These are phyloP conservation scores for Gymnopus androsaceus DNA, from an alignment of 1,284 basidiomycete genomes.

Conservation along the genomic window DNA sequence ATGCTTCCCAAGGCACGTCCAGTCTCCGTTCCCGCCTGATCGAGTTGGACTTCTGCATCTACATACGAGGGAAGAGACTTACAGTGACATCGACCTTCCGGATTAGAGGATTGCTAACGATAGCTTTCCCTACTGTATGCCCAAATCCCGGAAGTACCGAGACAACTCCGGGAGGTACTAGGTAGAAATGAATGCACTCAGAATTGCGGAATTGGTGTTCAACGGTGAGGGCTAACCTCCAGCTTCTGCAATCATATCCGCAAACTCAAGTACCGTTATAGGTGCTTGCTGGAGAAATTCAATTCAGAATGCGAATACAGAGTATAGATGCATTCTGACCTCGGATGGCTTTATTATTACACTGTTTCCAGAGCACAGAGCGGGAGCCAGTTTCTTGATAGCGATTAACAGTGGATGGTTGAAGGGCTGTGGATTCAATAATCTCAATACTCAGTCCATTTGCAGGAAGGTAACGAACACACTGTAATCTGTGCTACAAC, in stretches of 20 bases:
- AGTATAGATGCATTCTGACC: constrained; percentile 35
- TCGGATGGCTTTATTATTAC: constrained; percentile 84
- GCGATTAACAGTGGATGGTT: constrained; percentile 84
- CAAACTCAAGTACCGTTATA: constrained; percentile 75
- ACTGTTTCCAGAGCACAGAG: constrained; percentile 81
- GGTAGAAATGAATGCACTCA: constrained; percentile 1
- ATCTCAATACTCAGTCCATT: constrained; percentile 5
- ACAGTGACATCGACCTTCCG: constrained; percentile 84
- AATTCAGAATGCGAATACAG: constrained; percentile 1
- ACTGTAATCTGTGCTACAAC: constrained; percentile 85
- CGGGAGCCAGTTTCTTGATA: constrained; percentile 83
- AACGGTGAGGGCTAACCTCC: constrained; percentile 49
- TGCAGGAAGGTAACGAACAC: constrained; percentile 15
- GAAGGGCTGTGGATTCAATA: constrained; percentile 60
- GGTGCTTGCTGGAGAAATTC: constrained; percentile 61
- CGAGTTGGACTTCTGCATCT: too few relatives aligned
- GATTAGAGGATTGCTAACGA: constrained; percentile 65
- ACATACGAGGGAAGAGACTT: constrained; percentile 29
- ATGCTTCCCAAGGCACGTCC: constrained; percentile 70
- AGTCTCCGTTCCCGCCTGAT: constrained; percentile 80
- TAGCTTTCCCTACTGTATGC: constrained; percentile 57
- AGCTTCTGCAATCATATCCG: constrained; percentile 59
- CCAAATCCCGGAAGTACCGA: constrained; percentile 75
- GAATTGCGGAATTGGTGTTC: constrained; percentile 5
- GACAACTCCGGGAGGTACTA: constrained; percentile 76